Conservation (phyloP, 75 land plant species). For the Gnetum montanum region DNA sequence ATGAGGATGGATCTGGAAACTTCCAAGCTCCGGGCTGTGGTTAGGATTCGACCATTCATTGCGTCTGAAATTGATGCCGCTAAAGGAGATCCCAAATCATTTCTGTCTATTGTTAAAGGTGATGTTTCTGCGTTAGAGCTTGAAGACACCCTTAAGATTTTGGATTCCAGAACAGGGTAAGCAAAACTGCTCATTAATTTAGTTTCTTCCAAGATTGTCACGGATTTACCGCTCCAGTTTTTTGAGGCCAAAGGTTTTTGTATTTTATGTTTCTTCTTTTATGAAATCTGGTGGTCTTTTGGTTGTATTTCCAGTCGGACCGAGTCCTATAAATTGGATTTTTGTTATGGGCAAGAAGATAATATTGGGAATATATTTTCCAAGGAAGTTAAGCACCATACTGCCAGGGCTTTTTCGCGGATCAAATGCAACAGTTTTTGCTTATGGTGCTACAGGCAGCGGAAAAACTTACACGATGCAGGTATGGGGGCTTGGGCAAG, state of each 20-base stretch:
- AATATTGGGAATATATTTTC: slow-evolving; percentile 41
- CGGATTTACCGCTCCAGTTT: too few species aligned
- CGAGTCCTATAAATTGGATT: slow-evolving; percentile 70
- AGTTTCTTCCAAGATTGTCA: too few species aligned
- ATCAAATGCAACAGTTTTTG: slow-evolving; percentile 71
- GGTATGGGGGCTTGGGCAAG: too few species aligned
- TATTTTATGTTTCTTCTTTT: too few species aligned
- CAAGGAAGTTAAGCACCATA: slow-evolving; percentile 52
- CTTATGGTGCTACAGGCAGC: slow-evolving; percentile 91
- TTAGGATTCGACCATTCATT: slow-evolving; percentile 69
- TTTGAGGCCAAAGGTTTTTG: too few species aligned
- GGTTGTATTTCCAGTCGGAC: slow-evolving; percentile 45
- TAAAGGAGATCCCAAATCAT: slow-evolving; percentile 17
- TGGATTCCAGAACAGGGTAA: slow-evolving; percentile 45
- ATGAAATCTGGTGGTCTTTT: too few species aligned
- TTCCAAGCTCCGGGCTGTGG: slow-evolving; percentile 65
- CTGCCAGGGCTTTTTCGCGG: slow-evolving; percentile 74
- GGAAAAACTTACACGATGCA: slow-evolving; percentile 93
- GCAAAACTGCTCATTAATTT: too few species aligned
- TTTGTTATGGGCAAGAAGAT: slow-evolving; percentile 59
- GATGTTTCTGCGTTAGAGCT: not conserved
- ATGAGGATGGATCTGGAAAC: slow-evolving; percentile 3
- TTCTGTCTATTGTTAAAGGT: slow-evolving; percentile 20
- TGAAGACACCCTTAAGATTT: slow-evolving; percentile 43
- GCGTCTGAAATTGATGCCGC: slow-evolving; percentile 20